Percentiles rank a stretch among this genome's conserved stretches.
These are phyloP conservation scores for thale cress (Arabidopsis thaliana) DNA, from an alignment of 345 rosid genomes.

Conservation along the genomic window TAIR10.1 NC_003074.8:15908001-15908500, in stretches of 20 bases:
- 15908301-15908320: slow-evolving; percentile 99
- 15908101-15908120: neutral
- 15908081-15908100: neutral
- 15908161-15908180: neutral
- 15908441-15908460: slow-evolving; percentile 94
- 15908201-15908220: slow-evolving; percentile 20
- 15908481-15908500: slow-evolving; percentile 99
- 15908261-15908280: slow-evolving; percentile 34
- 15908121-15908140: neutral
- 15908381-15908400: neutral
- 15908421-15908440: slow-evolving; percentile 43
- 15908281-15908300: slow-evolving; percentile 88
- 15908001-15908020: neutral
- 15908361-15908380: slow-evolving; percentile 92
- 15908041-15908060: slow-evolving; percentile 9
- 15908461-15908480: slow-evolving; percentile 99
- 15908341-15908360: slow-evolving; percentile 97
- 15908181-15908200: neutral
- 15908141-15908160: neutral
- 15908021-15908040: neutral
- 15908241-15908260: slow-evolving; percentile 22
- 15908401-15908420: slow-evolving; percentile 17
- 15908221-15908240: slow-evolving; percentile 9
- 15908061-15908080: slow-evolving; percentile 8
- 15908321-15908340: slow-evolving; percentile 98